Conservation (phyloP, 768 basidiomycete species). For the Russula sp. region DNA sequence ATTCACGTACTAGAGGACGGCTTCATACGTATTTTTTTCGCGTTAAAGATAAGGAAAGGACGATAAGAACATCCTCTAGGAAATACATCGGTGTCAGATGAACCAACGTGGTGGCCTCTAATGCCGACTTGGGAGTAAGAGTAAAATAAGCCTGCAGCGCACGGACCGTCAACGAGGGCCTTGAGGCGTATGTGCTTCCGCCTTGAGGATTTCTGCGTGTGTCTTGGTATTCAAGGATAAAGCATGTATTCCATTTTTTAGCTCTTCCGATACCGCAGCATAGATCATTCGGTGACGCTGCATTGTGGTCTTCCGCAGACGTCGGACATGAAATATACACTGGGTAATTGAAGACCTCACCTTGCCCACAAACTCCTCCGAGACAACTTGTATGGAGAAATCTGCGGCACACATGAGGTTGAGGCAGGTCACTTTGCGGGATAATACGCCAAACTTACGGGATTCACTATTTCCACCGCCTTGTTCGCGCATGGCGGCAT, state of each 20-base stretch:
- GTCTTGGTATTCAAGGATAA: conserved; percentile 75
- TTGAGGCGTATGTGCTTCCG: conserved; percentile 27
- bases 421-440: conserved; percentile 30
- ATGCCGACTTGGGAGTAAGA: neutral
- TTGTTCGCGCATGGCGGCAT: conserved; percentile 73
- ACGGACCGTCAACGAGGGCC: conserved; percentile 21
- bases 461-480: conserved; percentile 72
- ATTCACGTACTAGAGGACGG: neutral
- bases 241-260: conserved; percentile 70
- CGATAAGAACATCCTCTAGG: conserved; percentile 9
- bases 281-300: conserved; percentile 82
- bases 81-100: conserved; percentile 3
- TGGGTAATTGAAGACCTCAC: conserved; percentile 40
- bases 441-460: conserved; percentile 48
- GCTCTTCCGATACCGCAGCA: conserved; percentile 65
- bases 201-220: conserved; percentile 44
- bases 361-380: conserved; percentile 70
- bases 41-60: conserved; percentile 15
- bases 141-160: neutral
- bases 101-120: neutral
- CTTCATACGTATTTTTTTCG: conserved; percentile 18
- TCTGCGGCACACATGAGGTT: conserved; percentile 44
- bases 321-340: conserved; percentile 21
- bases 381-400: conserved; percentile 73
- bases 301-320: conserved; percentile 54